Conservation (phyloP, 106 monocot genomes). For the Dioscorea zingiberensis region DNA sequence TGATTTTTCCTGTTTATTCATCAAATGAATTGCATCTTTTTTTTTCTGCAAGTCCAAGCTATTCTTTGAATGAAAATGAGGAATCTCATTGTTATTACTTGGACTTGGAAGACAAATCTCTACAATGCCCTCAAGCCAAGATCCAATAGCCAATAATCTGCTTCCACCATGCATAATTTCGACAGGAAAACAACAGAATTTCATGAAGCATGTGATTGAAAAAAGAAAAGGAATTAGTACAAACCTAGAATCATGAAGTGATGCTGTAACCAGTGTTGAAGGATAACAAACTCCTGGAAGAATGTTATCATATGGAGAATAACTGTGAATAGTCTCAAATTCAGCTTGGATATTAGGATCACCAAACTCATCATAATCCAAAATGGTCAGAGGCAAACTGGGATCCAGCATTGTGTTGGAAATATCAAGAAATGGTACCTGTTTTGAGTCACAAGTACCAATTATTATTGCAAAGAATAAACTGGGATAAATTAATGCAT, state of each 20-base stretch:
- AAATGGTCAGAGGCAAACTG: slow-evolving; percentile 73
- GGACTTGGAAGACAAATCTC: too few species aligned
- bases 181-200: too few species aligned
- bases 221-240: neutral
- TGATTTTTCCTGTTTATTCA: too few species aligned
- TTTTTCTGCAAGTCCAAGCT: too few species aligned
- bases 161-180: too few species aligned
- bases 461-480: neutral
- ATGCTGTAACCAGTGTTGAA: slow-evolving; percentile 64
- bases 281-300: slow-evolving; percentile 50
- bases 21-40: too few species aligned
- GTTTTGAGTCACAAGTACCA: slow-evolving; percentile 12
- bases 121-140: too few species aligned
- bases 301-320: slow-evolving; percentile 95
- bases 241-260: slow-evolving; percentile 87
- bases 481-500: neutral
- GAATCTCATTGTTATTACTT: too few species aligned
- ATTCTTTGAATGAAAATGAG: too few species aligned
- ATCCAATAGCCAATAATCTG: too few species aligned
- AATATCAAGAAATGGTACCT: slow-evolving; percentile 99
- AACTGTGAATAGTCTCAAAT: slow-evolving; percentile 59
- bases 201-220: too few species aligned
- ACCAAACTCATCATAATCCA: slow-evolving; percentile 98
- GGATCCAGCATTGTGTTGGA: slow-evolving; percentile 87
- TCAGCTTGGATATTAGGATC: slow-evolving; percentile 53